Percentiles rank a stretch among this genome's conserved stretches.
Evolutionary conservation across 1,139 yeast genomes (phyloP).

Genomic region (Pichia sp.): DNA sequence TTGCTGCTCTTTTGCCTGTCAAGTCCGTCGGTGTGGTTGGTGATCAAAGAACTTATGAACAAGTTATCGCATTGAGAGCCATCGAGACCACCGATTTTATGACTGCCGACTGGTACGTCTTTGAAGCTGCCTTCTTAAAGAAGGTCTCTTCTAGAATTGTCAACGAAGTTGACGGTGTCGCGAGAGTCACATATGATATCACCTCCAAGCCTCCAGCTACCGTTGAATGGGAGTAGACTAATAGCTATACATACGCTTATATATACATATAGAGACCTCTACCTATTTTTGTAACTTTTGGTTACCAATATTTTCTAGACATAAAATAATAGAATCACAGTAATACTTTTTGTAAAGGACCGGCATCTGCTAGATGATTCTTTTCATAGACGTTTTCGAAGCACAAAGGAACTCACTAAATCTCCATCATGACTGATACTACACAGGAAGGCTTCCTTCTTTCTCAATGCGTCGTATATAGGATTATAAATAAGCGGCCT

Average conservation of each 20-base stretch:
- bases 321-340: not conserved
- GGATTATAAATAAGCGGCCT: slow-evolving; percentile 39
- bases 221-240: slow-evolving; percentile 89
- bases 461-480: slow-evolving; percentile 24
- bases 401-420: slow-evolving; percentile 38
- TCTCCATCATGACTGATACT: slow-evolving; percentile 68
- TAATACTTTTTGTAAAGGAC: not conserved
- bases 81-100: slow-evolving; percentile 96
- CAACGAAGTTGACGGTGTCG: slow-evolving; percentile 97
- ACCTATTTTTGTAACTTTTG: not conserved
- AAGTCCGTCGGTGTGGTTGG: slow-evolving; percentile 99
- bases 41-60: slow-evolving; percentile 98
- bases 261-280: not conserved
- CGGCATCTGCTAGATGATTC: not conserved
- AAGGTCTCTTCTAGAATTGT: slow-evolving; percentile 93
- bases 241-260: not conserved
- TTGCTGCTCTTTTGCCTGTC: slow-evolving; percentile 94
- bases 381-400: slow-evolving; percentile 35
- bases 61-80: slow-evolving; percentile 97
- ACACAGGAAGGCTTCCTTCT: slow-evolving; percentile 46
- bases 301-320: not conserved
- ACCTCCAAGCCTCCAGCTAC: slow-evolving; percentile 99
- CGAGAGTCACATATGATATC: slow-evolving; percentile 97
- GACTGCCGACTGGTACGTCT: slow-evolving; percentile 99
- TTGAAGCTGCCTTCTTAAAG: slow-evolving; percentile 90